Evolutionary conservation across 2,329 filamentous ascomycete genomes (phyloP).

Genomic region (Penicillium sp.): DNA sequence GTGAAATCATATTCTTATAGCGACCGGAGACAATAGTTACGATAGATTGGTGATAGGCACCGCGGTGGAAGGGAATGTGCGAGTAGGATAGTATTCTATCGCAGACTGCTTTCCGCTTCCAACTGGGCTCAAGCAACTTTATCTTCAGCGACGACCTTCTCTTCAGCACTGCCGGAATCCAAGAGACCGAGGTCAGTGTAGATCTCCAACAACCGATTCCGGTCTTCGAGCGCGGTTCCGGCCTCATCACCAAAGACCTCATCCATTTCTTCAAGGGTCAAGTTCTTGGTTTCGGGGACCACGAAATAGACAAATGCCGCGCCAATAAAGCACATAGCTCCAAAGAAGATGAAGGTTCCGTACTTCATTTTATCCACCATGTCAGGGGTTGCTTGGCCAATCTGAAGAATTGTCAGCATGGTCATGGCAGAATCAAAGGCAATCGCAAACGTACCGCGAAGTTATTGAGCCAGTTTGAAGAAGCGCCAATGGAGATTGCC

Average conservation of each 20-base stretch:
- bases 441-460: constrained; percentile 37
- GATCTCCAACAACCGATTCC: constrained; percentile 4
- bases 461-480: constrained; percentile 44
- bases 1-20: too few relatives aligned
- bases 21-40: too few relatives aligned
- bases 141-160: neutral
- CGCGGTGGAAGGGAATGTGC: too few relatives aligned
- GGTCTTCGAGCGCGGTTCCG: constrained; percentile 4
- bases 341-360: constrained; percentile 45
- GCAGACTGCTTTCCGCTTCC: too few relatives aligned
- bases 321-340: constrained; percentile 19
- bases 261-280: constrained; percentile 12
- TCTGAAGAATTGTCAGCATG: neutral
- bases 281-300: constrained; percentile 20
- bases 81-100: too few relatives aligned
- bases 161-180: neutral
- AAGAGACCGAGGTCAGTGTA: constrained; percentile 7
- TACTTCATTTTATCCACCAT: constrained; percentile 38
- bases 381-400: neutral
- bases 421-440: too few relatives aligned
- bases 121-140: too few relatives aligned
- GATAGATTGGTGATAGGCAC: too few relatives aligned
- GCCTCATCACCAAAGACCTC: constrained; percentile 8
- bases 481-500: constrained; percentile 39
- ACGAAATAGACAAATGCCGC: constrained; percentile 24